phyloP scores from a whole-genome alignment of 352 stramenopile species.

The Globisporangium takayamanum region DNA sequence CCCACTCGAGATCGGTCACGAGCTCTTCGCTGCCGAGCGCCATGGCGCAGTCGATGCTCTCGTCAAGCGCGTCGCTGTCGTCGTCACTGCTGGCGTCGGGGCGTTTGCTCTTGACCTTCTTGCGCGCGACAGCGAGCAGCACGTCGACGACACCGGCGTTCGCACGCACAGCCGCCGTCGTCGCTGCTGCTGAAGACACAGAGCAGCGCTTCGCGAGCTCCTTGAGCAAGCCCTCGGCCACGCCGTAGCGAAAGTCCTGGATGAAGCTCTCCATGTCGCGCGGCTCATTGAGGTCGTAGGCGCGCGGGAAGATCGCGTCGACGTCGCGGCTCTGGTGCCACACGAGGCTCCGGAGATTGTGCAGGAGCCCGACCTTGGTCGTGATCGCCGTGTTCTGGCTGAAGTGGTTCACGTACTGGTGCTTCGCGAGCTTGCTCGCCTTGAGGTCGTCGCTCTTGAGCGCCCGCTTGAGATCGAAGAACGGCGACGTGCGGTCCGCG shows the following conservation, averaged over 20 bases:
- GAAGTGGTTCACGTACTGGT: slow-evolving; percentile 91
- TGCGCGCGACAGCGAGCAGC: slow-evolving; percentile 39
- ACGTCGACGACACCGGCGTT: slow-evolving; percentile 61
- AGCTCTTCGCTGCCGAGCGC: slow-evolving; percentile 30
- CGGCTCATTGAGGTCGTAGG: slow-evolving; percentile 85
- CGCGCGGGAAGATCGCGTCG: slow-evolving; percentile 82
- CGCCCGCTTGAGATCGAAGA: slow-evolving; percentile 91
- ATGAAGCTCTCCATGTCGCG: slow-evolving; percentile 85
- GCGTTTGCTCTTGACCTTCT: slow-evolving; percentile 50
- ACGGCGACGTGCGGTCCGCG: slow-evolving; percentile 67
- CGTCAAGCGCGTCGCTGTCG: slow-evolving; percentile 32
- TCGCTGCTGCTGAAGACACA: slow-evolving; percentile 12
- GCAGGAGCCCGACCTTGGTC: slow-evolving; percentile 88
- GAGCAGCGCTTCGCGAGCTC: slow-evolving; percentile 26
- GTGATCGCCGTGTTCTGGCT: slow-evolving; percentile 88
- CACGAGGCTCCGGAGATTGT: slow-evolving; percentile 63
- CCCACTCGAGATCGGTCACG: slow-evolving; percentile 74
- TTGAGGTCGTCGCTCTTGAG: slow-evolving; percentile 86
- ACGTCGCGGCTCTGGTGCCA: slow-evolving; percentile 84
- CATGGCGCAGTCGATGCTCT: slow-evolving; percentile 46
- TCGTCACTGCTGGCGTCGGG: slow-evolving; percentile 10
- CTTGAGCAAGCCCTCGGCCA: slow-evolving; percentile 83
- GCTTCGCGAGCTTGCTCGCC: slow-evolving; percentile 67
- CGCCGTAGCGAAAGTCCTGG: slow-evolving; percentile 87
- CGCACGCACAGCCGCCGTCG: slow-evolving; percentile 14